A percentile compares a stretch with the other conserved stretches of the same genome.
Evolutionary conservation across 345 rosid species (phyloP).

Genomic region (Syzygium oleosum): DNA sequence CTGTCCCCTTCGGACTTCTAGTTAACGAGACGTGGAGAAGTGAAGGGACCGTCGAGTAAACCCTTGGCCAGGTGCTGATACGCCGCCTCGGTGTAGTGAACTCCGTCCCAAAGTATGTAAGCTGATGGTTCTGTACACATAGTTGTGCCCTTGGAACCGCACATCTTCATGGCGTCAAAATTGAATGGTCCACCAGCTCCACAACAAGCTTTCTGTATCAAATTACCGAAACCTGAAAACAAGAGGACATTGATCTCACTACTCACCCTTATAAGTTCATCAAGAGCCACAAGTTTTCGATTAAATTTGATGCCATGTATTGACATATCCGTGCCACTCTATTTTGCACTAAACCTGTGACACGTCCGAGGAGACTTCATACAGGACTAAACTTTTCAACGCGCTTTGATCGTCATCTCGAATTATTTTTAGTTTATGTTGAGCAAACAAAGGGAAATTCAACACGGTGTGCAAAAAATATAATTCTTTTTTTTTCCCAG

Average conservation of each 20-base stretch:
- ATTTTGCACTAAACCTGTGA: too few relatives aligned
- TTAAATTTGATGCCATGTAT: too few relatives aligned
- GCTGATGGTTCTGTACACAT: neutral
- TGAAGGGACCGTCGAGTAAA: neutral
- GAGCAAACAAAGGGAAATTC: neutral
- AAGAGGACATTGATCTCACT: neutral
- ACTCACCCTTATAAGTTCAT: too few relatives aligned
- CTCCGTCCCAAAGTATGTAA: neutral
- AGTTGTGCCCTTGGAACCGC: neutral
- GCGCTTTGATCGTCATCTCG: too few relatives aligned
- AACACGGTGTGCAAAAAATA: neutral
- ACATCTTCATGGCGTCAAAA: neutral
- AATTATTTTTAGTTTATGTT: too few relatives aligned
- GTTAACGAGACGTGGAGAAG: neutral
- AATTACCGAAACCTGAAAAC: neutral
- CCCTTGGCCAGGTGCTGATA: neutral
- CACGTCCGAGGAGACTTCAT: too few relatives aligned
- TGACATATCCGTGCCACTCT: too few relatives aligned
- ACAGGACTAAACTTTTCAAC: too few relatives aligned
- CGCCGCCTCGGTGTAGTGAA: neutral
- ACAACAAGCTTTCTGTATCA: neutral
- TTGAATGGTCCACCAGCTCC: neutral
- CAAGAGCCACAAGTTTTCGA: too few relatives aligned
- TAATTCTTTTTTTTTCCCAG: too few relatives aligned
- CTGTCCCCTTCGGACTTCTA: too few relatives aligned